Base-by-base conservation (phyloP, 768 basidiomycete species). In the Amanita pseudoporphyria region DNA sequence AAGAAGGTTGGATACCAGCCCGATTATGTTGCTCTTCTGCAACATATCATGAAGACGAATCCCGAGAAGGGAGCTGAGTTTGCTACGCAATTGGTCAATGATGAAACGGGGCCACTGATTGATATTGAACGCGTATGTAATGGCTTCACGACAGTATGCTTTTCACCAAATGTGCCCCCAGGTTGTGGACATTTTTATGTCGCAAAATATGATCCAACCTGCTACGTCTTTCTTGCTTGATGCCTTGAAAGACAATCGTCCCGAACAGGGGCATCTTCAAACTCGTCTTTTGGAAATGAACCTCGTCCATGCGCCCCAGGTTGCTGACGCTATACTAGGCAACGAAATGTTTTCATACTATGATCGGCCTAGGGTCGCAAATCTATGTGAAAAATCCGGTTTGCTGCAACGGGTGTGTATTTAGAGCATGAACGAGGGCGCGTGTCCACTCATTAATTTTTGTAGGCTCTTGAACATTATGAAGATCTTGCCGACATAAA, bases 141-240 rank as follows among this genome's bases (percentile, higher is more conserved):
- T 31, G 32, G 31, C 24, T 18, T 39, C 37, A 24, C 24, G 38
- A 40, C 38, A 46, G 40, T 45, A 28, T 48, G 52, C 2, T 56
- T 49, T n/a, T 13, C 13, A 3, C 32, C 49, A 10, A 21, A 44
- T 45, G 22, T 39, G 50, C 26, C 44, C 28, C 24, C 24, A 87
- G 82, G 88, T 97, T 48, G 93, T 97, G 53, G 96, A 99, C 60
- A 96, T 98, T 59, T 98, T 99, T 74, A 96, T 97, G 92, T 87
- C 87, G 0, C 94, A 96, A 64, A 98, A 97, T 69, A 91, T 98
- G 92, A 94, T 98, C 51, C 96, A 98, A 65, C 95, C 94, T 16
- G 96, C 96, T 5, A 99, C 96, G 0, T 94, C 92, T 1, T 98
- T 99, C 83, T 71, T 98, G 42, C 71, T 99, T 52, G 96, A 98